Percentiles rank a stretch among this genome's conserved stretches.
These are phyloP conservation scores for Metschnikowia cubensis DNA, from an alignment of 805 yeast species.

Conservation along the genomic window DNA sequence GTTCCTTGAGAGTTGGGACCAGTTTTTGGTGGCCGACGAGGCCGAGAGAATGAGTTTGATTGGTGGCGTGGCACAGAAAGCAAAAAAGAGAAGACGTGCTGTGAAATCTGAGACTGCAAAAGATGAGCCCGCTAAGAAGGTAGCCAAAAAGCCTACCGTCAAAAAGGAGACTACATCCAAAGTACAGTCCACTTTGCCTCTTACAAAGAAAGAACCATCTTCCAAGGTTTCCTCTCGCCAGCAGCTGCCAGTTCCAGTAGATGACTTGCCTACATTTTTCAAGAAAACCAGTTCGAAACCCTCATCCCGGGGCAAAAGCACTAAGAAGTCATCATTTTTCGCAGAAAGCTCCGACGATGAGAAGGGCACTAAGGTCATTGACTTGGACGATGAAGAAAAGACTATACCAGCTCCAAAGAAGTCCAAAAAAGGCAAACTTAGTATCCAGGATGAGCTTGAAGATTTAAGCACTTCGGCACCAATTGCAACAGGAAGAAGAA, in stretches of 20 bases:
- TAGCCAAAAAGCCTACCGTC: constrained; percentile 7
- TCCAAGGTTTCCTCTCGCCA: not conserved
- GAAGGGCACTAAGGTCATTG: constrained; percentile 5
- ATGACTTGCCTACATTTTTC: constrained; percentile 17
- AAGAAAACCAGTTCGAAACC: constrained; percentile 5
- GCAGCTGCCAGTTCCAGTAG: constrained; percentile 6
- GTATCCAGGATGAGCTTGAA: constrained; percentile 16
- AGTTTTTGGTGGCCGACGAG: constrained; percentile 63
- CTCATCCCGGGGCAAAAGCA: not conserved
- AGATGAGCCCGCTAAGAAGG: constrained; percentile 8
- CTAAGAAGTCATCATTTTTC: constrained; percentile 13
- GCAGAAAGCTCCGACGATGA: constrained; percentile 17
- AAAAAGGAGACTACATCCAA: constrained; percentile 2
- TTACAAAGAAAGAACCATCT: constrained; percentile 4
- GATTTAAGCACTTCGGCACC: constrained; percentile 10
- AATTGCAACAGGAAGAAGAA: constrained; percentile 11
- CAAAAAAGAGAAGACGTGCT: constrained; percentile 36
- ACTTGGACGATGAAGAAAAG: constrained; percentile 7
- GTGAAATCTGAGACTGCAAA: constrained; percentile 10
- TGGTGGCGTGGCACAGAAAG: constrained; percentile 35
- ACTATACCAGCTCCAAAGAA: not conserved
- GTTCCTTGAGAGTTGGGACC: constrained; percentile 62
- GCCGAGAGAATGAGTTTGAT: constrained; percentile 50
- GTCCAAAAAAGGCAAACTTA: constrained; percentile 6
- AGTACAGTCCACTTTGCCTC: constrained; percentile 9